Base-by-base conservation (phyloP, 306 rosid genomes). In the Cicer arietinum region DNA sequence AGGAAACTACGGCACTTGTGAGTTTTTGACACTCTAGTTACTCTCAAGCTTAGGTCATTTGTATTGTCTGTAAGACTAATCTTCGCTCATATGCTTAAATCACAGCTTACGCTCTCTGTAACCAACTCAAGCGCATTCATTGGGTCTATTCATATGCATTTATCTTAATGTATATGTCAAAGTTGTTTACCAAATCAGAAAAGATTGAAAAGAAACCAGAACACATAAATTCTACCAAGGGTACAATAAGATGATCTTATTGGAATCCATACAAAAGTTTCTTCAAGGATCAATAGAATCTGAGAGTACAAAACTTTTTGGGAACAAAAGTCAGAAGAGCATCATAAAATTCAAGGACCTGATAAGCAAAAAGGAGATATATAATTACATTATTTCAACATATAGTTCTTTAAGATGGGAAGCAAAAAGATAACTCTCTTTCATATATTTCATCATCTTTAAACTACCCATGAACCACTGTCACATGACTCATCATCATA, bases 291-390 rank as follows among this genome's bases (percentile, higher is more conserved):
- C 67, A 52, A 35, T 6, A 62, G 47, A 71, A 30, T 45, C 42
- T 51, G 8, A 50, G 43, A 73, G 50, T 46, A 53, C 56, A 65
- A 44, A 37, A 2, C n/a, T 10, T 13, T 53, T 5, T 62, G 62
- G 41, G 66, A 66, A 70, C 44, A 85, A 46, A 46, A 14, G 66
- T 10, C n/a, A 56, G 12, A 58, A 64, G 71, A 63, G 22, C 68
- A 61, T 20, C 44, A 37, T 58, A 47, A 25, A 56, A 35, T 64
- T 39, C 52, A 30, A 30, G 35, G 5, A 30, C 35, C 35, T 30
- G 35, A 30, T 30, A 30, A 30, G 35, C 35, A 30, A 58, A 45
- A 75, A 37, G 12, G 4, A 67, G 16, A 35, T 76, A 16, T 47
- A 66, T 30, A 48, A 45, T 46, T 12, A 79, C 66, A 51, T 18